Base-by-base conservation (phyloP, 2,329 filamentous ascomycete species). In the Fusarium longipes region DNA sequence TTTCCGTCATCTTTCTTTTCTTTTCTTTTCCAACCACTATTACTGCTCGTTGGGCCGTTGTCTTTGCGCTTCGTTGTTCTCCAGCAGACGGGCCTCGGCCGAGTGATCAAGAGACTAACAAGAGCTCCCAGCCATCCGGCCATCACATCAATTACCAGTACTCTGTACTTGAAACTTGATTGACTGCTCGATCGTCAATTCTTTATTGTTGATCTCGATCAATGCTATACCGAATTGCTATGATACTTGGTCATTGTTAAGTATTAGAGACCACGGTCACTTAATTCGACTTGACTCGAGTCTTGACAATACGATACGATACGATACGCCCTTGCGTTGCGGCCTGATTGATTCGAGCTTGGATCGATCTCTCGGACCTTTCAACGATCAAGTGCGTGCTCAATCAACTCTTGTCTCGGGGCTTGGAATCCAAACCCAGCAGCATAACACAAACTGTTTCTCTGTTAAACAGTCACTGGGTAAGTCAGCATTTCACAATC, bases 301-400 rank as follows among this genome's bases (percentile, higher is more conserved):
- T 25, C 42, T 54, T 42, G 44, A 65, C 32, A 14, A 58, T 43
- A 42, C 17, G 17, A n/a, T 22, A 22, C 36, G 20, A n/a, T n/a
- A n/a, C n/a, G n/a, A n/a, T n/a, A 54, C 50, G 32, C 58, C 68
- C 58, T 71, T 71, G 59, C 63, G 54, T 71, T 61, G 48, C 66
- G 51, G 66, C 50, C 63, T 52, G 49, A 65, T 71, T 57, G 29
- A 63, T 70, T 57, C 30, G 51, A 68, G 48, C 64, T 55, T 60
- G 50, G 51, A 42, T 62, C 32, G 43, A 58, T 47, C 44, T 43
- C 33, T 57, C 44, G 17, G 44, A 48, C 50, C 44, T 43, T 27
- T 27, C 52, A 55, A 54, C 54, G 43, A 36, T 48, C 38, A 44
- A 52, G 30, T 33, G 30, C 15, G 30, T 33, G 30, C 15, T 33